Conservation (phyloP, 1,139 yeast genomes). For the Taphrina deformans region DNA sequence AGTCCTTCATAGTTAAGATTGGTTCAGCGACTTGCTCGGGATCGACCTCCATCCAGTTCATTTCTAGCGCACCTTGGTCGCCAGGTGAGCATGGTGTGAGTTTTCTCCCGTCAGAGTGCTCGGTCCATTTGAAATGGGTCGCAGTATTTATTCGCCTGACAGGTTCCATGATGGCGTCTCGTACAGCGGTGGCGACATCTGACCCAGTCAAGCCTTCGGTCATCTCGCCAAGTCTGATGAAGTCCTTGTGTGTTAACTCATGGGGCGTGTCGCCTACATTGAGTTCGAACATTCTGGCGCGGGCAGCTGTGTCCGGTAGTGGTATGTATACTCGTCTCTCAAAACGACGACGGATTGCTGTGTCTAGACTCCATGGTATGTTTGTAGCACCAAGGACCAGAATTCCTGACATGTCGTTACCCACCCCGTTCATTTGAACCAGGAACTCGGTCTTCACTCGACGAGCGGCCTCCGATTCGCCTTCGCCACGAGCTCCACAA, state of each 20-base stretch:
- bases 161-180: constrained; percentile 98
- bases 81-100: constrained; percentile 97
- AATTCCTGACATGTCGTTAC: constrained; percentile 90
- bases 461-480: constrained; percentile 94
- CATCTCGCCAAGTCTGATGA: constrained; percentile 78
- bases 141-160: constrained; percentile 93
- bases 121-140: constrained; percentile 79
- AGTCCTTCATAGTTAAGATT: constrained; percentile 82
- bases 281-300: constrained; percentile 89
- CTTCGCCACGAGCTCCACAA: constrained; percentile 98
- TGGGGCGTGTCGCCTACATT: constrained; percentile 92
- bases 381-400: constrained; percentile 96
- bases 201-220: constrained; percentile 98
- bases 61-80: constrained; percentile 77
- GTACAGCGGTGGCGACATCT: constrained; percentile 92
- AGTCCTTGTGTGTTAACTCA: constrained; percentile 70
- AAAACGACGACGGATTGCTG: constrained; percentile 87
- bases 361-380: constrained; percentile 98
- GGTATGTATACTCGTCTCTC: constrained; percentile 94
- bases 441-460: constrained; percentile 93
- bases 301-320: constrained; percentile 85
- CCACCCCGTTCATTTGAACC: constrained; percentile 99
- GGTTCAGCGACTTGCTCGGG: constrained; percentile 91
- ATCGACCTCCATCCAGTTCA: constrained; percentile 89
- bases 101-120: constrained; percentile 48